These are phyloP conservation scores for Pichia sp. DNA, from an alignment of 1,139 yeast species.

Conservation along the genomic window DNA sequence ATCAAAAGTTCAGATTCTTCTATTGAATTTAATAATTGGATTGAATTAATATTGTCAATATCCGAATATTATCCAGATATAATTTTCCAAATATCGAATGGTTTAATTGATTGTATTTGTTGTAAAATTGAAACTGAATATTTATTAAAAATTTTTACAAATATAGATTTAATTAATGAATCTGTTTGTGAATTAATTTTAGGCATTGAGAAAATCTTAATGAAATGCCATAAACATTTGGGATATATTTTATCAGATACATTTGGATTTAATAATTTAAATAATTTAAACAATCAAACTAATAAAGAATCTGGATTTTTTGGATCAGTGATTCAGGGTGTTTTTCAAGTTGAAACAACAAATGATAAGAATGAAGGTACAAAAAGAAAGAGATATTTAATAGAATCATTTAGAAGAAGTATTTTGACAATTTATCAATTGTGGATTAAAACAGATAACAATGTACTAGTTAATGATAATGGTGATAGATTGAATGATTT, in stretches of 20 bases:
- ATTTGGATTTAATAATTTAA: slow-evolving; percentile 25
- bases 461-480: slow-evolving; percentile 25
- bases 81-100: slow-evolving; percentile 45
- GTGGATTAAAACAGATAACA: slow-evolving; percentile 72
- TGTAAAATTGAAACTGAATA: slow-evolving; percentile 33
- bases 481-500: slow-evolving; percentile 2
- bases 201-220: slow-evolving; percentile 62
- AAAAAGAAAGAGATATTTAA: slow-evolving; percentile 47
- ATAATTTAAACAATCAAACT: neutral
- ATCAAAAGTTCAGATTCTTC: slow-evolving; percentile 19
- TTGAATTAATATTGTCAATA: slow-evolving; percentile 20
- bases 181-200: slow-evolving; percentile 48
- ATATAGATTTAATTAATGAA: slow-evolving; percentile 33
- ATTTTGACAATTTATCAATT: slow-evolving; percentile 49
- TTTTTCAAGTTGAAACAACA: slow-evolving; percentile 74
- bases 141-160: slow-evolving; percentile 1
- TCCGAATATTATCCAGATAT: slow-evolving; percentile 24
- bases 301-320: slow-evolving; percentile 4
- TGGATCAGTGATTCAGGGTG: slow-evolving; percentile 65
- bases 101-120: slow-evolving; percentile 46
- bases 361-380: slow-evolving; percentile 49
- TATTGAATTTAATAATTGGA: slow-evolving; percentile 24
- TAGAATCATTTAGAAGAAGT: slow-evolving; percentile 60
- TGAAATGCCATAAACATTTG: slow-evolving; percentile 53
- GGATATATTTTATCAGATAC: slow-evolving; percentile 19